Evolutionary conservation across 768 basidiomycete genomes (phyloP), one percentile per base, ranked within the genome.

Genomic region (Tylopilus sp.): DNA sequence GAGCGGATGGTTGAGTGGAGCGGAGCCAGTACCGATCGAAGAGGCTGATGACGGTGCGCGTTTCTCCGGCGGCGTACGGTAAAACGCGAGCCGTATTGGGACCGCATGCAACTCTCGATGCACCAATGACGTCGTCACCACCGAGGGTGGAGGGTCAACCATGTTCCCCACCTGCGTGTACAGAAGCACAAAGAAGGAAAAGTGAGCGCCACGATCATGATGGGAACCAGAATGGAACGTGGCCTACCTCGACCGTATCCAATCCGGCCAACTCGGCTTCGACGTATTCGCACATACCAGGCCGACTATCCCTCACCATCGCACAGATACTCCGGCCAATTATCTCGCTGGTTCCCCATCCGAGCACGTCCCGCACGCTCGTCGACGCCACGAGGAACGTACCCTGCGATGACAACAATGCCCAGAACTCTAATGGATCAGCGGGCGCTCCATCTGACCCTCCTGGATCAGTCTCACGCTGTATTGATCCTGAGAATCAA

Each of bases 291-390:
- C 58, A 60, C 17, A 61, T 37, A 28, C 54, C 49, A 30, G 30
- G 34, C 30, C 55, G 56, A 45, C 46, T 54, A 44, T 66, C 66
- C 22, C 62, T 61, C 13, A 78, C 58, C 44, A 82, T 67, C 30
- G 71, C 71, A 57, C 63, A 69, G 4, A 84, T 54, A 19, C 65
- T 68, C 57, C 72, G 69, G 7, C 86, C 84, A 21, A 83, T 67
- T 12, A 84, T 60, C 48, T 86, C 85, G 11, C 72, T 73, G 5
- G 72, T 66, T 34, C 73, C 70, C 79, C 81, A 86, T 10, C 86
- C 89, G 4, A 92, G 78, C 12, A 93, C 74, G 61, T 87, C 83
- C 56, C 75, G 67, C 46, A 83, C 74, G 3, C 75, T 79, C 2
- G 69, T 63, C 9, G 81, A 80, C 1, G 78, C 76, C 25, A 78